Percentiles rank a stretch among this genome's conserved stretches.
Evolutionary conservation across 2,329 filamentous ascomycete species (phyloP).

Genomic region (Ophiostoma populinum): DNA sequence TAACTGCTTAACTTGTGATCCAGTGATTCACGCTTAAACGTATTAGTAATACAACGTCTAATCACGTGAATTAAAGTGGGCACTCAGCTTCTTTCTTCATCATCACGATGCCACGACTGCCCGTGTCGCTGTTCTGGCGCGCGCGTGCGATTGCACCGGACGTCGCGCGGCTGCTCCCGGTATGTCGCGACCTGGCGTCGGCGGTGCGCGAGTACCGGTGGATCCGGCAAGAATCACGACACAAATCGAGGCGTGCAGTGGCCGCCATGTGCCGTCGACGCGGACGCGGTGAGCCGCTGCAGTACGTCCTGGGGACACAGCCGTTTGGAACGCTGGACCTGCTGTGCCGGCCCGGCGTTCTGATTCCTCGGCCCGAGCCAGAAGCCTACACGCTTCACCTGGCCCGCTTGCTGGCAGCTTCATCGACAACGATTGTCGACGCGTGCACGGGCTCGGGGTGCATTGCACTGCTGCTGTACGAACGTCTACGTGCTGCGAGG

Average conservation of each 20-base stretch:
- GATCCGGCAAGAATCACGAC: slow-evolving; percentile 42
- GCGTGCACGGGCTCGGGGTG: slow-evolving; percentile 85
- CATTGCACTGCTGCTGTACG: slow-evolving; percentile 59
- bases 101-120: slow-evolving; percentile 41
- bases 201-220: slow-evolving; percentile 56
- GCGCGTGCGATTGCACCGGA: slow-evolving; percentile 37
- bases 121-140: slow-evolving; percentile 36
- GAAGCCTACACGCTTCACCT: slow-evolving; percentile 48
- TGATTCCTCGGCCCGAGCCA: slow-evolving; percentile 67
- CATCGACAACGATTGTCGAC: slow-evolving; percentile 46
- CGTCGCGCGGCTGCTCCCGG: slow-evolving; percentile 42
- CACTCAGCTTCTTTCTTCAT: neutral
- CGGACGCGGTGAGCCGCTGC: slow-evolving; percentile 54
- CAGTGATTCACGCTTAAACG: too few relatives aligned
- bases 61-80: neutral
- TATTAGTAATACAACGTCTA: too few relatives aligned
- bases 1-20: too few relatives aligned
- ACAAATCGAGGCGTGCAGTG: neutral
- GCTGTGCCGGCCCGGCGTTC: slow-evolving; percentile 54
- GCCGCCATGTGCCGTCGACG: slow-evolving; percentile 27
- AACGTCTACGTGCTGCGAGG: slow-evolving; percentile 36
- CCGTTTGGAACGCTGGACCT: slow-evolving; percentile 78
- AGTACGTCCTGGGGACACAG: slow-evolving; percentile 78
- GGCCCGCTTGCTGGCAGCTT: slow-evolving; percentile 17
- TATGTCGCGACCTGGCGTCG: slow-evolving; percentile 44